Evolutionary conservation across 345 rosid genomes (phyloP), one percentile per base, ranked within the genome.

Genomic region (Murraya koenigii): DNA sequence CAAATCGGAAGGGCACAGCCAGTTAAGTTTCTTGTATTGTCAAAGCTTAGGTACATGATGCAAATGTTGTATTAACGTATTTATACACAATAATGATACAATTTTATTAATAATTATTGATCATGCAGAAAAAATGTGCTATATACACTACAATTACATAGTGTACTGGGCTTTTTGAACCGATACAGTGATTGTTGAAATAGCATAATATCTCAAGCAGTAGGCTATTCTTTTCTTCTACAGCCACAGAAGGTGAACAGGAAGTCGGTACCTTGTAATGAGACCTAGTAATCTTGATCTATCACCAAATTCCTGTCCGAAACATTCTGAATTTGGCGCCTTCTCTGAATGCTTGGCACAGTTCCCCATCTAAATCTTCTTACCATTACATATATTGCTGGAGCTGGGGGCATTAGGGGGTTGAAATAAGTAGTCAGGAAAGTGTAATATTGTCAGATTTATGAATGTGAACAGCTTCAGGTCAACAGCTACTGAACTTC

Each of bases 401-500:
- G 23, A 14, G 13, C 74, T 30, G 2, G 8, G 19, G 8, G 8
- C 32, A 28, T 8, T 7, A 70, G 7, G 25, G 9, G 25, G 9
- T 70, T 52, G 75, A 25, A 32, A 55, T 55, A 10, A 19, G 49
- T 71, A 58, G 20, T n/a, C 49, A 33, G 38, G 49, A 44, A 13
- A 44, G 49, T 11, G 49, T 44, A 44, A 11, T 14, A 13, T 44
- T 44, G 49, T 11, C 49, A 44, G 49, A 11, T 44, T 44, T 44
- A 55, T 55, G 33, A 35, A 32, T n/a, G 59, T 22, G 17, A 32
- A 72, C 22, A 58, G 22, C 75, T 7, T 35, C 1, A 9, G 35
- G 8, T 13, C 49, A 44, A 13, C 49, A 10, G 49, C 78, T 82
- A 84, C 22, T 22, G 78, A 39, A 80, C 74, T 61, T 84, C 80